phyloP scores from a whole-genome alignment of 1,139 yeast species.

The Protomyces gravidus region DNA sequence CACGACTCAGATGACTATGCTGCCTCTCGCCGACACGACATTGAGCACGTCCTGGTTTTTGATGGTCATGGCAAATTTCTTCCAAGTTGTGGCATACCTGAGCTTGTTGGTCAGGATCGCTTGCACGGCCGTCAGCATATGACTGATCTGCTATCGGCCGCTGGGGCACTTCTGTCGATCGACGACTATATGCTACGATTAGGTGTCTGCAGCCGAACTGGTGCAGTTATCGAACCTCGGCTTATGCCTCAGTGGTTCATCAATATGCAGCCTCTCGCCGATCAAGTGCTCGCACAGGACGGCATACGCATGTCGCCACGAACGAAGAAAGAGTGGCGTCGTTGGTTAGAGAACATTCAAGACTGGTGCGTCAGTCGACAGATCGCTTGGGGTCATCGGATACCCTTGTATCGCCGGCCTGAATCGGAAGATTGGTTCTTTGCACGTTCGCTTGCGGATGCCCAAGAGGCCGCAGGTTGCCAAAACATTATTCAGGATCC shows the following conservation, averaged over 20 bases:
- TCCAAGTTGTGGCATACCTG: conserved; percentile 2
- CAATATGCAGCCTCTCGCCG: conserved; percentile 26
- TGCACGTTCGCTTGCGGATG: conserved; percentile 20
- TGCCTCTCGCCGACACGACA: conserved; percentile 21
- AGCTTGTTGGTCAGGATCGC: conserved; percentile 28
- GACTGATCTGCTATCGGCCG: conserved; percentile 1
- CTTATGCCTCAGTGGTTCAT: conserved; percentile 31
- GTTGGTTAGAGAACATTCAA: conserved; percentile 29
- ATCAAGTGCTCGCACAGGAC: conserved; percentile 8
- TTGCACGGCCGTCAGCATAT: conserved; percentile 13
- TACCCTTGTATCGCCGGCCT: conserved; percentile 25
- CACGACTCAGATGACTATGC: conserved; percentile 31
- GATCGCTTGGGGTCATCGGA: conserved; percentile 30
- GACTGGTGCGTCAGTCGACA: conserved; percentile 33
- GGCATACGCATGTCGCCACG: neutral
- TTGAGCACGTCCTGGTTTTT: conserved; percentile 11
- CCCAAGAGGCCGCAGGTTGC: conserved; percentile 13
- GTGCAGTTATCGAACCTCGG: conserved; percentile 29
- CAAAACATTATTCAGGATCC: conserved; percentile 24
- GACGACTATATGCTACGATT: conserved; percentile 15
- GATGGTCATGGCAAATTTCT: conserved; percentile 26
- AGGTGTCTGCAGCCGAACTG: conserved; percentile 31
- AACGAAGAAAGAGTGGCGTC: conserved; percentile 26
- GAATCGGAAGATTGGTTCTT: conserved; percentile 28
- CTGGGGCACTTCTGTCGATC: conserved; percentile 1